phyloP scores from a whole-genome alignment of 495 filamentous ascomycete genomes.

The Pseudevernia furfuracea region DNA sequence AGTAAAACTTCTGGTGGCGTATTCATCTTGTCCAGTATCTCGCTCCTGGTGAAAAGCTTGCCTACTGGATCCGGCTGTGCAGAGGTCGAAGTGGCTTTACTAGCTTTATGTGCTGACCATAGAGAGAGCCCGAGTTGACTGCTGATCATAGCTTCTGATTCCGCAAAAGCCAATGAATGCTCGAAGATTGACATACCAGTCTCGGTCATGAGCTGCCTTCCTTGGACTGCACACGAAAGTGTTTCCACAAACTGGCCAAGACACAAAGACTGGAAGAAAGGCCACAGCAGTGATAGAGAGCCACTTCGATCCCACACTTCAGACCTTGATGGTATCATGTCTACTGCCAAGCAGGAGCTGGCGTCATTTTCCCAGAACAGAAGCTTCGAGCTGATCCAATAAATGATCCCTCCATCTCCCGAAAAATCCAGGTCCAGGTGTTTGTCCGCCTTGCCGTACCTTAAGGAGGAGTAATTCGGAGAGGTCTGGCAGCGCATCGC shows the following conservation, averaged over 20 bases:
- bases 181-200: conserved; percentile 96
- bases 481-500: conserved; percentile 91
- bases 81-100: conserved; percentile 13
- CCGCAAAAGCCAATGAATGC: conserved; percentile 91
- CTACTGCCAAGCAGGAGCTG: conserved; percentile 61
- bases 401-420: conserved; percentile 58
- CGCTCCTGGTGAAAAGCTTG: conserved; percentile 16
- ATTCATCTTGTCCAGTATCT: conserved; percentile 54
- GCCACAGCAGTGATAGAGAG: conserved; percentile 80
- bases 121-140: conserved; percentile 63
- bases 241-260: conserved; percentile 84
- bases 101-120: conserved; percentile 46
- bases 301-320: conserved; percentile 46
- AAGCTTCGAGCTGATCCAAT: conserved; percentile 58
- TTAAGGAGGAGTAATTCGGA: conserved; percentile 60
- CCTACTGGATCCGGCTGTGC: conserved; percentile 24
- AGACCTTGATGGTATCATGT: conserved; percentile 48
- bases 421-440: conserved; percentile 64
- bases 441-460: conserved; percentile 64
- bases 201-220: conserved; percentile 68
- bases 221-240: conserved; percentile 79
- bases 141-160: conserved; percentile 80
- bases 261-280: conserved; percentile 74
- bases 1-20: conserved; percentile 84
- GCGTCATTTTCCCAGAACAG: conserved; percentile 61